Evolutionary conservation across 345 rosid genomes (phyloP).

Genomic region (Rhizophora mangle): DNA sequence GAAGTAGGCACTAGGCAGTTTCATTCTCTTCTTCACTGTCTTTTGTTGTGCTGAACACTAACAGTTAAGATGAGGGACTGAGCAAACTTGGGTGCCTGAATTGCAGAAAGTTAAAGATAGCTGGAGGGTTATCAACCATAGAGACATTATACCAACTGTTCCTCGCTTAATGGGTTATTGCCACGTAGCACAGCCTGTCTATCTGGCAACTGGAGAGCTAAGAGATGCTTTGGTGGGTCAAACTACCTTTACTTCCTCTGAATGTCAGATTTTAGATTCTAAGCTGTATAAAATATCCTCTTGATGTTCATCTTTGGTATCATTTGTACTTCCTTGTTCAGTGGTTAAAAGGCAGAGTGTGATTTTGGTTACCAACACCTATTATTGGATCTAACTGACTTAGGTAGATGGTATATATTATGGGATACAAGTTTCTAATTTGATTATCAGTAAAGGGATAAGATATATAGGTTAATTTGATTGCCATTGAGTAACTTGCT

Average conservation of each 20-base stretch:
- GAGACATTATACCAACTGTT: conserved; percentile 96
- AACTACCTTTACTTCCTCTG: neutral
- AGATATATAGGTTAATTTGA: too few species aligned
- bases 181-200: conserved; percentile 91
- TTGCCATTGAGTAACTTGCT: neutral
- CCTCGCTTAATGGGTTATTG: conserved; percentile 97
- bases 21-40: neutral
- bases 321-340: neutral
- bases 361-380: neutral
- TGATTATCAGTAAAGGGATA: too few species aligned
- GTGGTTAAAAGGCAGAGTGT: neutral
- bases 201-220: conserved; percentile 67
- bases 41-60: neutral
- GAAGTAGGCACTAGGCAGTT: too few species aligned
- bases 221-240: conserved; percentile 57
- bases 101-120: conserved; percentile 86
- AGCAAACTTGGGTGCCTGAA: conserved; percentile 7
- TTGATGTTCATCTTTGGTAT: neutral
- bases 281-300: neutral
- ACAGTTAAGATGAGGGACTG: neutral
- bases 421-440: neutral
- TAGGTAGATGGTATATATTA: neutral
- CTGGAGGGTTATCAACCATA: conserved; percentile 93
- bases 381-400: neutral
- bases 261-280: neutral